These are phyloP conservation scores for Friedmanniomyces simplex DNA, from an alignment of 495 filamentous ascomycete genomes.

Conservation along the genomic window DNA sequence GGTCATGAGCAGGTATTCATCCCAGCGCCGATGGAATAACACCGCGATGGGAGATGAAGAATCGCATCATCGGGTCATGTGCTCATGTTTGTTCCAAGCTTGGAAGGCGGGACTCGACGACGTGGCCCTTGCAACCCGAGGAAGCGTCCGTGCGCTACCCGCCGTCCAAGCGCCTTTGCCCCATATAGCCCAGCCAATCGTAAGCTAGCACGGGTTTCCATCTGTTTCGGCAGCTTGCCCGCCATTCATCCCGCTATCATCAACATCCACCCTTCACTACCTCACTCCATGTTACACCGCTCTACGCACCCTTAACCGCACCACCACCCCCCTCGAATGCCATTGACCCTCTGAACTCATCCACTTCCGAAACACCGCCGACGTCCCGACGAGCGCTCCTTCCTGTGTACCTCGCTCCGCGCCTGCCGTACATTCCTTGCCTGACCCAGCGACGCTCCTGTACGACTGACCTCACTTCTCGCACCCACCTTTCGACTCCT, in stretches of 20 bases:
- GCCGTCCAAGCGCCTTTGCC: no score
- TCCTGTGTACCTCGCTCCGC: not conserved
- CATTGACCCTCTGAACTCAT: not conserved
- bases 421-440: conserved; percentile 2
- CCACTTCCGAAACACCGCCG: not conserved
- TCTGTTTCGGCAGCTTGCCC: not conserved
- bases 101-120: no score
- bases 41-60: not conserved
- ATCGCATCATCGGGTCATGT: not conserved
- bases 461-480: not conserved
- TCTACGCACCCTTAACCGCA: not conserved
- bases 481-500: not conserved
- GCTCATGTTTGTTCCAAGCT: not conserved
- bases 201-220: not conserved
- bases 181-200: no score
- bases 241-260: not conserved
- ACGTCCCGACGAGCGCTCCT: not conserved
- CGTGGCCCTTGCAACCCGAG: no score
- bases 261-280: not conserved
- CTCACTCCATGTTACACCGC: not conserved
- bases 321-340: not conserved
- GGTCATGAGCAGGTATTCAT: not conserved
- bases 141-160: no score
- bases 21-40: not conserved
- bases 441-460: conserved; percentile 1